Evolutionary conservation across 2,329 filamentous ascomycete species (phyloP), one percentile per base, ranked within the genome.

Genomic region (Phaeosphaeriaceae sp.): DNA sequence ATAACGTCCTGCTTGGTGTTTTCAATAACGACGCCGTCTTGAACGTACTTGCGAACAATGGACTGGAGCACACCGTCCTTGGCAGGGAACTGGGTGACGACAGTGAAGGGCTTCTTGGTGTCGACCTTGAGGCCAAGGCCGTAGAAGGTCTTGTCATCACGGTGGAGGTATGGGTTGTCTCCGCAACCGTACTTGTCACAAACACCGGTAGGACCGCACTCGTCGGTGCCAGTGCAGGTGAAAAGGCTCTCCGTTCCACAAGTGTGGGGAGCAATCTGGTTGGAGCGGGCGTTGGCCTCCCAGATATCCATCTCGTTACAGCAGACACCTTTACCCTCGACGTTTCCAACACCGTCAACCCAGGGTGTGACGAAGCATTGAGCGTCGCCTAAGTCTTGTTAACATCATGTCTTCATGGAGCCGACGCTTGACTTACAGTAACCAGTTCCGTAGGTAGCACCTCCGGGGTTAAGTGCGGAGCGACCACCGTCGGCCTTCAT

Each of bases 41-140:
- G 89, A 57, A 89, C 83, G 75, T 90, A 91, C 77, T 89, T 82
- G 67, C 88, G 86, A 67, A 84, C 84, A 75, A 91, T 88, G 75
- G 88, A 84, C 53, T 78, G 81, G 50, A 90, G 85, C 10, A 79
- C 77, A 56, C 88, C 87, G 59, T 81, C 74, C 51, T 83, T 86
- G 54, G 85, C 86, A 65, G 87, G 77, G 80, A 91, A 91, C 75
- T 90, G 88, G 10, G 88, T 91, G 57, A 90, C 85, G 23, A 91
- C 87, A 9, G 88, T 90, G 67, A 90, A 76, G 67, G 85, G 84
- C 71, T 82, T 80, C 62, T 76, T 83, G 55, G 87, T 88, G 73
- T 90, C 85, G 66, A 91, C 79, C 52, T 79, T 88, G 24, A 68
- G 60, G 26, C 63, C 57, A 13, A 55, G 62, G 10, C 68, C 71